Conservation (phyloP, 2,329 filamentous ascomycete genomes). For the Ceratocystis destructans region DNA sequence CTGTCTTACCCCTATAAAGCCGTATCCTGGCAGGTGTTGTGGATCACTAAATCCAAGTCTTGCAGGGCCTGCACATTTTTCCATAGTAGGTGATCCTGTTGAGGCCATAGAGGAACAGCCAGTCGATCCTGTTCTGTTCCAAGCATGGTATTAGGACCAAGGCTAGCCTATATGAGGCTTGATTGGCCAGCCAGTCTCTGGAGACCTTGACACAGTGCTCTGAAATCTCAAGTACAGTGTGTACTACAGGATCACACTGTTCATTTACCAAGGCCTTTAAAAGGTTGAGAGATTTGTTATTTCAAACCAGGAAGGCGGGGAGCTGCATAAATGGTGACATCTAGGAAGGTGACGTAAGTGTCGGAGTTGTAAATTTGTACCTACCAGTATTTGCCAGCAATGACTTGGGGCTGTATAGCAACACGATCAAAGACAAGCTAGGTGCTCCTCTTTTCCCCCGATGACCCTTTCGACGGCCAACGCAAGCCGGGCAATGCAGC, state of each 20-base stretch:
- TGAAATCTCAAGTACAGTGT: not conserved
- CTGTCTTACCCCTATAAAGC: not conserved
- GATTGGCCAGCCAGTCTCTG: not conserved
- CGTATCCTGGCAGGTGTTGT: not conserved
- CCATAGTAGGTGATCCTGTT: not conserved
- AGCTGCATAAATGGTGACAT: conserved; percentile 13
- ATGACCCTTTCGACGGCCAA: too few species aligned
- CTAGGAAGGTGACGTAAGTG: conserved; percentile 15
- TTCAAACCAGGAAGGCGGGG: not conserved
- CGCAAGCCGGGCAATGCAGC: too few species aligned
- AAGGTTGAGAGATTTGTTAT: conserved; percentile 1
- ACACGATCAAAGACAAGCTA: too few species aligned
- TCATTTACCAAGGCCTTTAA: not conserved
- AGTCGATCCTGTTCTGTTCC: not conserved
- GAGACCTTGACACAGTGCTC: not conserved
- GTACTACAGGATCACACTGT: not conserved
- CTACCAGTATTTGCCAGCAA: too few species aligned
- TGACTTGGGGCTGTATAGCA: too few species aligned
- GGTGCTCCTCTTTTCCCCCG: too few species aligned
- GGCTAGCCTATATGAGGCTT: not conserved
- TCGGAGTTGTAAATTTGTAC: not conserved
- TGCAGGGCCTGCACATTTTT: not conserved
- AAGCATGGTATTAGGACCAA: not conserved
- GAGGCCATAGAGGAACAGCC: not conserved
- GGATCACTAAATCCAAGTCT: not conserved